These are phyloP conservation scores for Rhodamnia rubescens DNA, from an alignment of 345 rosid genomes.

Conservation along the genomic window DNA sequence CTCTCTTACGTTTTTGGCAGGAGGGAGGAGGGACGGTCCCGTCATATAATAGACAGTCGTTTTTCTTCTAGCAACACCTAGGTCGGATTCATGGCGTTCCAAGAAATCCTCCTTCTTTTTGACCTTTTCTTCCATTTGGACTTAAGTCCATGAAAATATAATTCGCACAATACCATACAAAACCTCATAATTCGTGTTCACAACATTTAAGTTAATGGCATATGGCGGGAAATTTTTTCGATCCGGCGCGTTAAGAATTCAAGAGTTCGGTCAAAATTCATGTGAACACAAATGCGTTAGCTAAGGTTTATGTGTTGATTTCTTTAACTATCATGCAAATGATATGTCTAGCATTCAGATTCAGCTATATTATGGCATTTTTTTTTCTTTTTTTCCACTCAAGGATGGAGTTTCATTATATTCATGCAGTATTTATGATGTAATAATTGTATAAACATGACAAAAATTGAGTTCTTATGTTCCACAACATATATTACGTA, in stretches of 20 bases:
- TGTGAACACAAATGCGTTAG: neutral
- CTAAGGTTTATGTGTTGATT: neutral
- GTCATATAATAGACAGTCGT: neutral
- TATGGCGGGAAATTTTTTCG: neutral
- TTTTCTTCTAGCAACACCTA: neutral
- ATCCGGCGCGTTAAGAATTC: neutral
- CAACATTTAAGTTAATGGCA: neutral
- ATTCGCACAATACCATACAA: neutral
- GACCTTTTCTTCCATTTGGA: neutral
- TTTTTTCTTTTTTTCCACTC: neutral
- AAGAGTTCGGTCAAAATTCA: neutral
- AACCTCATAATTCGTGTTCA: neutral
- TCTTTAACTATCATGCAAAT: neutral
- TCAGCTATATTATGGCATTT: neutral
- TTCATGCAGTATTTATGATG: neutral
- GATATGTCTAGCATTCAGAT: neutral
- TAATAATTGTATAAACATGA: neutral
- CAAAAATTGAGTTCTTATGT: neutral
- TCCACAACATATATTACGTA: neutral
- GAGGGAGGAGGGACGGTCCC: neutral
- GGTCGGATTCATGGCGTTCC: neutral
- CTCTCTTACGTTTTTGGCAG: neutral
- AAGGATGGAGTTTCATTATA: too few relatives aligned
- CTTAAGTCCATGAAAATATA: neutral
- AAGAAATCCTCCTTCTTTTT: neutral